Evolutionary conservation across 805 yeast genomes (phyloP).

Genomic region (Ascoidea rubescens): DNA sequence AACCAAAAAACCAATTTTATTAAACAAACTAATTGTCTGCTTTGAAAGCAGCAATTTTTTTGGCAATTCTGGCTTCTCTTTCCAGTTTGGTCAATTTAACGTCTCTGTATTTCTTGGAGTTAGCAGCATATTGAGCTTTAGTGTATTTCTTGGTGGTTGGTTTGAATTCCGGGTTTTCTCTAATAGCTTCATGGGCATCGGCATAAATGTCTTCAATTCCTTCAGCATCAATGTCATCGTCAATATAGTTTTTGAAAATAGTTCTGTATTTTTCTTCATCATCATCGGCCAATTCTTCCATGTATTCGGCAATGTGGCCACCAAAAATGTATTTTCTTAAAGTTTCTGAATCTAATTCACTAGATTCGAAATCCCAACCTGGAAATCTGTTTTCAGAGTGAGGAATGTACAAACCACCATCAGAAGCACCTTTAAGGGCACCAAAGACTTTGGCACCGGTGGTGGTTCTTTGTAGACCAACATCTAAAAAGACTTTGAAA

Average conservation of each 20-base stretch:
- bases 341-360: slow-evolving; percentile 94
- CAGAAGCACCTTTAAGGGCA: slow-evolving; percentile 99
- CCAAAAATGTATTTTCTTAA: slow-evolving; percentile 99
- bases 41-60: slow-evolving; percentile 89
- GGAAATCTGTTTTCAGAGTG: slow-evolving; percentile 99
- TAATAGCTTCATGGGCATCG: slow-evolving; percentile 89
- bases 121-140: slow-evolving; percentile 97
- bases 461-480: slow-evolving; percentile 99
- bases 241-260: slow-evolving; percentile 92
- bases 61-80: slow-evolving; percentile 79
- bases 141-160: slow-evolving; percentile 86
- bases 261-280: slow-evolving; percentile 99
- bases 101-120: slow-evolving; percentile 83
- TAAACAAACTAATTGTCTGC: slow-evolving; percentile 12
- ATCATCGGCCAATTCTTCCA: slow-evolving; percentile 99
- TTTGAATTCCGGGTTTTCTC: slow-evolving; percentile 89
- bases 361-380: slow-evolving; percentile 98
- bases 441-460: slow-evolving; percentile 99
- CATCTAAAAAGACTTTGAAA: slow-evolving; percentile 98
- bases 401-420: slow-evolving; percentile 98
- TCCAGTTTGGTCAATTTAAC: slow-evolving; percentile 81
- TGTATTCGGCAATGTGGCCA: slow-evolving; percentile 99
- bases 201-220: slow-evolving; percentile 90
- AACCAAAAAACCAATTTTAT: background rate
- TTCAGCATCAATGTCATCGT: slow-evolving; percentile 95